Base-by-base conservation (phyloP, 352 stramenopile genomes). In the Pythium coloratum region DNA sequence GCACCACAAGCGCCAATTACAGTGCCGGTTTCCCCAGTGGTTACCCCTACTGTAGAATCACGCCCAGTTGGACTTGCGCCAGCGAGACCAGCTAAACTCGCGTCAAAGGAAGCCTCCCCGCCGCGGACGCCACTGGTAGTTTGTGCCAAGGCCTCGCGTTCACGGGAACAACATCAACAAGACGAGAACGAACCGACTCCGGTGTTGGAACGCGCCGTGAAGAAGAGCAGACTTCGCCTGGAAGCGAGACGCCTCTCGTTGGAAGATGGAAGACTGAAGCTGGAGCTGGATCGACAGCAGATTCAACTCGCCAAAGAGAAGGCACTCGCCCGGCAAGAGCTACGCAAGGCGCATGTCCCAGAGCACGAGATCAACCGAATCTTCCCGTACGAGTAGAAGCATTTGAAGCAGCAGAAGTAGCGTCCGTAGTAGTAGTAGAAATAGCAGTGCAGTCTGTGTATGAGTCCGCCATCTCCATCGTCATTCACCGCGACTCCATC, bases 271-370 rank as follows among this genome's bases (percentile, higher is more conserved):
- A 6, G 16, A 12, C 26, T 38, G 12, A 34, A 56, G 16, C 24
- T 56, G 26, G 50, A 56, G 10, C 9, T 40, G 6, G 12, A 38
- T 56, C 30, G 26, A 24, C 50, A 38, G 16, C 50, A 56, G 50
- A 56, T 56, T 16, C 50, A 56, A 32, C 9, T 56, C 26, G 26
- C 30, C 10, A 56, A 56, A 16, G 50, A 56, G 9, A 40, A 18
- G 40, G 50, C 50, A 24, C 50, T 56, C 26, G 50, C 50, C 3
- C 50, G 50, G 16, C 26, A 56, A 56, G 50, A 53, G 46, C 46
- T 53, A 10, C 46, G 46, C 46, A 53, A 53, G 46, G 46, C 46
- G 46, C 46, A 30, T 6, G 18, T 53, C 1, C 46, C 46, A 3
- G 46, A 53, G n/a, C 6, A 53, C 18, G 46, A 53, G 46, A 53